Base-by-base conservation (phyloP, 257 asterid species). In the Przewalskia tangutica region DNA sequence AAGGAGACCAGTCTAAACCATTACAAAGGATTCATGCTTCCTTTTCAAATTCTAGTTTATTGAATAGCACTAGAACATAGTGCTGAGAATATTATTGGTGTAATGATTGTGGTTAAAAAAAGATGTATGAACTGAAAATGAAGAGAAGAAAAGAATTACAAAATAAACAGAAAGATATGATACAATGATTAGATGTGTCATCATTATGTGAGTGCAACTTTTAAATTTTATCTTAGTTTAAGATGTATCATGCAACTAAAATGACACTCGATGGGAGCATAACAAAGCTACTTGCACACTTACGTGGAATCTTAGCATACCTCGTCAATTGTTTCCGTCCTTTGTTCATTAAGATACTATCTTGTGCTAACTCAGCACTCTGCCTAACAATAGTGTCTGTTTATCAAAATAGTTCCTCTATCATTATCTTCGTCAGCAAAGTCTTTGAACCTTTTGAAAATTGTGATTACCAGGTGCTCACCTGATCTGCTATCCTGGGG, bases 401-500 rank as follows among this genome's bases (percentile, higher is more conserved):
- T 73, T 36, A 3, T 77, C 40, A 53, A 17, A 53, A 17, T 68
- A 9, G 18, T 79, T 58, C 48, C 23, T 9, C 18, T 44, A 46
- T 42, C 55, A 40, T 59, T 79, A 79, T 79, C 71, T 58, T 78
- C 53, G 11, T 18, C 20, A 56, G 14, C 4, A 4, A 11, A 38
- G 7, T 44, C 77, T 44, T 5, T 20, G 16, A 78, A 11, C 67
- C 73, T 50, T 55, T 16, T 42, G 65, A 59, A 27, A 32, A 8
- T 44, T 73, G 62, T 73, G 67, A 71, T 71, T 65, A 8, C 23
- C 85, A 94, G 99, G 99, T 83, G 97, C 97, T 83, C 96, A 95
- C 80, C 86, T 95, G 89, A 85, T 95, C 86, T 94, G 98, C 91
- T 94, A 94, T 86, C 99, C 98, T 51, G 99, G 98, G 83, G 99